phyloP scores from a whole-genome alignment of 2,329 filamentous ascomycete species.

The Fusarium palustre region DNA sequence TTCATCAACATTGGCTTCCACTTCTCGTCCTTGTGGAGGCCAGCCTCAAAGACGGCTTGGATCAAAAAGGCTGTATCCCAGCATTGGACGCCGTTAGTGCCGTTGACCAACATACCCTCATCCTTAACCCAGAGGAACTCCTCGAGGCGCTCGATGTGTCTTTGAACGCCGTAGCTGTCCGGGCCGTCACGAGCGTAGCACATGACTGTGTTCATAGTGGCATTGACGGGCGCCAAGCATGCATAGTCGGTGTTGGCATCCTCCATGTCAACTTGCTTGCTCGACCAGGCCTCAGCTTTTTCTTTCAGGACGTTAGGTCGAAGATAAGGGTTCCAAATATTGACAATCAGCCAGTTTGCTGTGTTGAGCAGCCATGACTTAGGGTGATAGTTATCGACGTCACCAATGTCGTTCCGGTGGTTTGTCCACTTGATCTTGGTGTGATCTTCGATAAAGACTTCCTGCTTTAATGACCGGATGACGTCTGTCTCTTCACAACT shows the following conservation, averaged over 20 bases:
- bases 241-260: conserved; percentile 92
- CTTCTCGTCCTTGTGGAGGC: conserved; percentile 78
- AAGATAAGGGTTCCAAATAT: conserved; percentile 83
- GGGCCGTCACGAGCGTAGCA: conserved; percentile 89
- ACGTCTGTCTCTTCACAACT: conserved; percentile 79
- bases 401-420: conserved; percentile 85
- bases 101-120: conserved; percentile 94
- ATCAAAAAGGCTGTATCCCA: conserved; percentile 97
- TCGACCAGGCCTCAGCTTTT: conserved; percentile 82
- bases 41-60: conserved; percentile 82
- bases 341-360: conserved; percentile 81
- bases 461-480: conserved; percentile 78
- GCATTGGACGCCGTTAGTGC: conserved; percentile 96
- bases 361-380: conserved; percentile 86
- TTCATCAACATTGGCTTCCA: conserved; percentile 87
- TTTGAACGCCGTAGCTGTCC: conserved; percentile 75
- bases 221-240: conserved; percentile 88
- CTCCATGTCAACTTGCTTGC: conserved; percentile 87
- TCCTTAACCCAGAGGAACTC: conserved; percentile 93
- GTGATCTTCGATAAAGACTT: conserved; percentile 84
- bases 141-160: conserved; percentile 82
- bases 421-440: conserved; percentile 80
- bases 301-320: conserved; percentile 73
- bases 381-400: conserved; percentile 89
- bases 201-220: conserved; percentile 86